Evolutionary conservation across 139 green algal species (phyloP).

Genomic region (Tetradesmus obliquus): DNA sequence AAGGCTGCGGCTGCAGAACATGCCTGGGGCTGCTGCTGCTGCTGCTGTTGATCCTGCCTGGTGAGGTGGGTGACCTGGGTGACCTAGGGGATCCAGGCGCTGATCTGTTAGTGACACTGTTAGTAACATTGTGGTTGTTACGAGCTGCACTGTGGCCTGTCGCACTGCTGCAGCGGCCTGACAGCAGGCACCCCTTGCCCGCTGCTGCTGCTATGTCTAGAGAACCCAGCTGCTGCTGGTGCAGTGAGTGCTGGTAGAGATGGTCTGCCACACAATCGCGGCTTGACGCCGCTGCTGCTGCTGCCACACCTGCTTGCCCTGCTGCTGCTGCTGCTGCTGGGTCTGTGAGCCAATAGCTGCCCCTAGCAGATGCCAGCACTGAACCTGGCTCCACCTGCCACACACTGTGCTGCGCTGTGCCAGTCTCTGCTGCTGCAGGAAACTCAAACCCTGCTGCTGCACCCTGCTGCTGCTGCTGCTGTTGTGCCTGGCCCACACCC

Average conservation of each 20-base stretch:
- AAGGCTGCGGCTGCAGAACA: neutral
- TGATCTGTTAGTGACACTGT: neutral
- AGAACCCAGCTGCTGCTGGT: neutral
- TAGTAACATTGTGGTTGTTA: neutral
- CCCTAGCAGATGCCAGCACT: neutral
- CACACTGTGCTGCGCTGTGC: neutral
- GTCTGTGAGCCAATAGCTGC: slow-evolving; percentile 15
- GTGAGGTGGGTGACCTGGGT: neutral
- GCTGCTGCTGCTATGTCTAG: neutral
- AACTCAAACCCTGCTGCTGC: neutral
- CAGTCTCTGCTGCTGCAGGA: neutral
- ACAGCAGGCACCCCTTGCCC: neutral
- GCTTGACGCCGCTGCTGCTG: neutral
- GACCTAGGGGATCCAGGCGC: neutral
- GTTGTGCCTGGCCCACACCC: neutral
- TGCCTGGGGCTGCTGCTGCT: neutral
- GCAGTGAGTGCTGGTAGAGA: slow-evolving; percentile 4
- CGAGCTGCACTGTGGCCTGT: neutral
- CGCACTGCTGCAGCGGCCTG: neutral
- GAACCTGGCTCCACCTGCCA: neutral
- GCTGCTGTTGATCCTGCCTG: neutral
- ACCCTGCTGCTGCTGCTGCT: neutral
- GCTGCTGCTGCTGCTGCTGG: slow-evolving; percentile 7
- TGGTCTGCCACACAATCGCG: slow-evolving; percentile 5
- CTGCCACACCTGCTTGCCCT: neutral